Percentiles rank a stretch among this genome's conserved stretches.
These are phyloP conservation scores for Prunus dulcis DNA, from an alignment of 306 rosid genomes.

Conservation along the genomic window DNA sequence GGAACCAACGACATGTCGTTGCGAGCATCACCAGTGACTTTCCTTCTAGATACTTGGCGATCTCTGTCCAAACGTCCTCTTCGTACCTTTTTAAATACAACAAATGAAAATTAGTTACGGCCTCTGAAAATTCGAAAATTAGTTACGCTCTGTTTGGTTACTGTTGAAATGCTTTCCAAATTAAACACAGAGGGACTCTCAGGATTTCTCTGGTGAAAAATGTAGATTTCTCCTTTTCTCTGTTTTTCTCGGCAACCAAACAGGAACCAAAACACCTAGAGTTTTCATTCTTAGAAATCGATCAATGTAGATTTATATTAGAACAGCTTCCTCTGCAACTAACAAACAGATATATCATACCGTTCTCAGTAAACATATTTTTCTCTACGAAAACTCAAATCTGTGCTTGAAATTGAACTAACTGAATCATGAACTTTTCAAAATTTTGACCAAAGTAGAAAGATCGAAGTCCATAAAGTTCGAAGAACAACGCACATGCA, in stretches of 20 bases:
- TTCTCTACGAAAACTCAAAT: neutral
- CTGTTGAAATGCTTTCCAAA: neutral
- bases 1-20: slow-evolving; percentile 77
- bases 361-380: neutral
- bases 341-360: neutral
- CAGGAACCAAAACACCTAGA: neutral
- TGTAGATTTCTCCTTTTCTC: neutral
- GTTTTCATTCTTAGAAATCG: neutral
- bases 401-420: neutral
- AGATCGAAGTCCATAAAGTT: slow-evolving; percentile 6
- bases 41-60: slow-evolving; percentile 76
- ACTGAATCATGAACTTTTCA: neutral
- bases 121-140: neutral
- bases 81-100: slow-evolving; percentile 54
- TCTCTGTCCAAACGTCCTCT: slow-evolving; percentile 90
- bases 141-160: slow-evolving; percentile 2
- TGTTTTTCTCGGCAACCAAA: slow-evolving; percentile 8
- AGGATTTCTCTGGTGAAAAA: neutral
- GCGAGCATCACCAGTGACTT: slow-evolving; percentile 81
- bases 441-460: neutral
- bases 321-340: neutral
- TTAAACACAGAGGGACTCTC: neutral
- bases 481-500: neutral
- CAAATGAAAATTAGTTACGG: neutral
- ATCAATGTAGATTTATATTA: neutral